Evolutionary conservation across 164 flowering plant species (phyloP).

Genomic region (Taxillus chinensis): DNA sequence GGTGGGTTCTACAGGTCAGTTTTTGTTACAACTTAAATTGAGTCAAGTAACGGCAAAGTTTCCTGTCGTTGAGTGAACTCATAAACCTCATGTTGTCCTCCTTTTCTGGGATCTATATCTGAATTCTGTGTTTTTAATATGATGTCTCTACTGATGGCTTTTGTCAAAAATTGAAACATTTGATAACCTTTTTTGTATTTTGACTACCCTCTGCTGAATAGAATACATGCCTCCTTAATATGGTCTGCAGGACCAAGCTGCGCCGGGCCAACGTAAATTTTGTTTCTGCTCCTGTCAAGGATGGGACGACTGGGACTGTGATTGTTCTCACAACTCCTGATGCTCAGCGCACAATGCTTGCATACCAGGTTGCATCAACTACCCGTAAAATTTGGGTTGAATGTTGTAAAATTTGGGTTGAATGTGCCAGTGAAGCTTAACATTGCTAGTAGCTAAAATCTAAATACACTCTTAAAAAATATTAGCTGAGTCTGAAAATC

Average conservation of each 20-base stretch:
- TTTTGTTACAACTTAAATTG: neutral
- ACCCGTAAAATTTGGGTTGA: neutral
- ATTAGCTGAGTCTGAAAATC: too few species aligned
- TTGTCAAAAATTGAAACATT: too few species aligned
- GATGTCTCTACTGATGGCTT: too few species aligned
- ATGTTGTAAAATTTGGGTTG: neutral
- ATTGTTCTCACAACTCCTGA: conserved; percentile 98
- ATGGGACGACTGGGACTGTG: conserved; percentile 97
- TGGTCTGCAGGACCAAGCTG: conserved; percentile 50
- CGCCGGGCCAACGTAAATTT: conserved; percentile 83
- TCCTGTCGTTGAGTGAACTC: too few species aligned
- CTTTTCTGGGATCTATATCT: too few species aligned
- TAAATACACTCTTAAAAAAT: too few species aligned
- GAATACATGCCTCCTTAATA: neutral
- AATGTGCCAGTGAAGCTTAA: too few species aligned
- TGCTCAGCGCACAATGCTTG: conserved; percentile 97
- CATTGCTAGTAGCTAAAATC: too few species aligned
- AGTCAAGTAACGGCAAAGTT: too few species aligned
- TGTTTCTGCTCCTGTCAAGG: conserved; percentile 72
- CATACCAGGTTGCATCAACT: conserved; percentile 57
- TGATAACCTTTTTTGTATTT: too few species aligned
- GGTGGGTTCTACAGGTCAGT: conserved; percentile 85
- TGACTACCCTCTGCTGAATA: neutral
- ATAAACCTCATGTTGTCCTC: too few species aligned
- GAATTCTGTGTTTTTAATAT: too few species aligned